phyloP scores from a whole-genome alignment of 2,329 filamentous ascomycete genomes.

The Botryotinia convoluta region DNA sequence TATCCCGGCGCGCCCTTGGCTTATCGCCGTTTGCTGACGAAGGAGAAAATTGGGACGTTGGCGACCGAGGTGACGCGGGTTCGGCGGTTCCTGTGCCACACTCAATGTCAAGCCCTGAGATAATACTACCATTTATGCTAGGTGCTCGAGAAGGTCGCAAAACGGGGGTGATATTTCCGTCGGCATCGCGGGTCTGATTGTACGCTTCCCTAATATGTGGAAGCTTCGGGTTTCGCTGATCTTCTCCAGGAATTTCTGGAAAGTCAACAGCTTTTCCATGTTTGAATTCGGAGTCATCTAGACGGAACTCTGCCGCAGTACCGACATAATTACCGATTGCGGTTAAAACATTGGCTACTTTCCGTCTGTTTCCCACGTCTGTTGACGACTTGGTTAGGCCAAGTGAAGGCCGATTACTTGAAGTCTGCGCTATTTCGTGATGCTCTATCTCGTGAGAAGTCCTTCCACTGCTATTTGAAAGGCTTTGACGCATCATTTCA shows the following conservation, averaged over 20 bases:
- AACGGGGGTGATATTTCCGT: slow-evolving; percentile 36
- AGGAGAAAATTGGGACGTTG: slow-evolving; percentile 10
- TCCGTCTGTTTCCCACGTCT: slow-evolving; percentile 40
- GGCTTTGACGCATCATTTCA: slow-evolving; percentile 13
- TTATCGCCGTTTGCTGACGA: slow-evolving; percentile 13
- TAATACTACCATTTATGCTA: slow-evolving; percentile 41
- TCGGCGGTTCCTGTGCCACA: slow-evolving; percentile 24
- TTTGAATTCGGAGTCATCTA: slow-evolving; percentile 50
- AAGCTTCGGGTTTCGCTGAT: slow-evolving; percentile 44
- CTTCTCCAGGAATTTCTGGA: slow-evolving; percentile 56
- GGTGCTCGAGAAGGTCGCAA: slow-evolving; percentile 40
- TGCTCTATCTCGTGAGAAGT: slow-evolving; percentile 19
- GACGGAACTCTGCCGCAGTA: slow-evolving; percentile 47
- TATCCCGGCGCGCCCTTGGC: slow-evolving; percentile 31
- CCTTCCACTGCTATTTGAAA: slow-evolving; percentile 19
- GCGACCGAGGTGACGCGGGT: slow-evolving; percentile 23
- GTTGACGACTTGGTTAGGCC: not conserved
- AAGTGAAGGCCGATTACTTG: not conserved
- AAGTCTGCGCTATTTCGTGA: not conserved
- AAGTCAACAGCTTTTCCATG: slow-evolving; percentile 48
- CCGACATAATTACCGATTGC: slow-evolving; percentile 47
- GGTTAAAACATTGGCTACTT: slow-evolving; percentile 45
- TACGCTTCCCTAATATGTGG: slow-evolving; percentile 43
- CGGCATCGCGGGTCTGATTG: slow-evolving; percentile 39
- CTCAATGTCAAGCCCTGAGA: slow-evolving; percentile 35